Base-by-base conservation (phyloP, 2,329 filamentous ascomycete genomes). In the Neurospora sp. region DNA sequence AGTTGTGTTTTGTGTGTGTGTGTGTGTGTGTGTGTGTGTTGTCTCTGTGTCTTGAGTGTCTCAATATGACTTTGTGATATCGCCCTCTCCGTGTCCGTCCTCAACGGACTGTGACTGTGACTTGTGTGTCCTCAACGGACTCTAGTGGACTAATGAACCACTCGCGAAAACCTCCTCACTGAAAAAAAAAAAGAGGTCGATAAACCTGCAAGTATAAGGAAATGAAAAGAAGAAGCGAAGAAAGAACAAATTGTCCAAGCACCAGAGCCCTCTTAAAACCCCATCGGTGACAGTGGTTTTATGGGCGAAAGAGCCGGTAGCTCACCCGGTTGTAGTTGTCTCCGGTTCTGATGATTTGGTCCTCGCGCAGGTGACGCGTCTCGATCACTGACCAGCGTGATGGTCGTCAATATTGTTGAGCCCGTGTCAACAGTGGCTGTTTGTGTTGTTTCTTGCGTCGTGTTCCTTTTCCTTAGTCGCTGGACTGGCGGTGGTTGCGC, bases 271-370 rank as follows among this genome's bases (percentile, higher is more conserved):
- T 36, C 72, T 79, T 79, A 86, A 73, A 89, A 86, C 72, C 87
- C 85, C 76, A 89, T 80, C 12, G 88, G 88, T 41, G 88, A 90
- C 66, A 90, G 79, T 57, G 88, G 88, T 78, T 89, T 88, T 76
- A 91, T 90, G 4, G 88, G 88, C 71, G 88, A 90, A 41, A 91
- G 78, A 2, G 87, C 87, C 62, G 86, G 82, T 62, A 88, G 74
- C 68, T 87, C 84, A 37, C 79, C 79, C 1, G 78, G 78, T 62
- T 62, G 52, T 62, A 62, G 15, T 62, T 62, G 52, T 62, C 52
- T 62, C 52, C 17, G 52, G 10, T 62, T 33, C 23, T 17, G 23
- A 62, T 62, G 28, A 36, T 62, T 62, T 62, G 46, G 77, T 76
- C 67, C 77, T 75, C 46, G 76, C 52, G 23, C 78, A n/a, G 80